Conservation (phyloP, 768 basidiomycete species). For the Mycena alexandri region DNA sequence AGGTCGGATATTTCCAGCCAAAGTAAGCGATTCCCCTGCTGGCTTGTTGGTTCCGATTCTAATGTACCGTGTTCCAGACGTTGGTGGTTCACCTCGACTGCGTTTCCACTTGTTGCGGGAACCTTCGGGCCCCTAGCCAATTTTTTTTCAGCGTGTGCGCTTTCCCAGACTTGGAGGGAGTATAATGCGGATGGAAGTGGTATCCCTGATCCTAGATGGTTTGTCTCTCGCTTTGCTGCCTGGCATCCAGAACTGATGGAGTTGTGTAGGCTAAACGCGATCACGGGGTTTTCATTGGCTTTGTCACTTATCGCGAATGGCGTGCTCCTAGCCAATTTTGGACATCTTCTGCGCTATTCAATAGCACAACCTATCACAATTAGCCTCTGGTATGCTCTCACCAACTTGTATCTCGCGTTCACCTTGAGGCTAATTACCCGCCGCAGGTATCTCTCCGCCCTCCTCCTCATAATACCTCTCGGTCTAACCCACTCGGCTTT, state of each 20-base stretch:
- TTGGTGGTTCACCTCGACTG: constrained; percentile 58
- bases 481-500: constrained; percentile 41
- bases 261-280: constrained; percentile 45
- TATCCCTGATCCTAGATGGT: constrained; percentile 53
- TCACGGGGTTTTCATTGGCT: constrained; percentile 50
- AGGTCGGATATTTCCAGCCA: constrained; percentile 41
- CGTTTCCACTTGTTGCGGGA: constrained; percentile 56
- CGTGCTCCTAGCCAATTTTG: constrained; percentile 55
- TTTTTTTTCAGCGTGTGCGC: constrained; percentile 53
- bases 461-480: constrained; percentile 52
- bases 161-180: constrained; percentile 53
- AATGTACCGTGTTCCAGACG: constrained; percentile 37
- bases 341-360: constrained; percentile 49
- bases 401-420: background rate
- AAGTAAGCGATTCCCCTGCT: constrained; percentile 29
- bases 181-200: constrained; percentile 29
- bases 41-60: background rate
- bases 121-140: constrained; percentile 57
- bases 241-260: background rate
- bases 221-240: constrained; percentile 14
- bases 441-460: constrained; percentile 52
- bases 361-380: constrained; percentile 55
- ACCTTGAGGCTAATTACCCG: background rate
- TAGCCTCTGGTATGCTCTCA: constrained; percentile 48
- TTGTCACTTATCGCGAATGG: constrained; percentile 52